phyloP scores from a whole-genome alignment of 2,329 filamentous ascomycete species.

The Blastomyces emzantsi region DNA sequence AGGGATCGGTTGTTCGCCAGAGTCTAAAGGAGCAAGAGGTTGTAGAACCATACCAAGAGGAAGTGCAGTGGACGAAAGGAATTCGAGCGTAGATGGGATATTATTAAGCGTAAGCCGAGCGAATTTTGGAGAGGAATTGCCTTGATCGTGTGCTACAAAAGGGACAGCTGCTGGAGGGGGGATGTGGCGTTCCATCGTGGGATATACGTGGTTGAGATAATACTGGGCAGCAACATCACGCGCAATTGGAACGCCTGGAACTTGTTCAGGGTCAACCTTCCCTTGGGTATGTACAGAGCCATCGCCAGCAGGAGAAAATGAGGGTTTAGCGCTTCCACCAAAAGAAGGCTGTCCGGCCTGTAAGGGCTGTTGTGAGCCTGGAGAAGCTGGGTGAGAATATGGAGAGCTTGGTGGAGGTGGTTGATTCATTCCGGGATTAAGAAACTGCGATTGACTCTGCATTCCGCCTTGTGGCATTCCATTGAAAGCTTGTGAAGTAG shows the following conservation, averaged over 20 bases:
- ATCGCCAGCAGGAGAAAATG: conserved; percentile 37
- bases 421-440: conserved; percentile 47
- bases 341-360: conserved; percentile 28
- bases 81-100: conserved; percentile 75
- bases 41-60: conserved; percentile 84
- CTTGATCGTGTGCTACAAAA: conserved; percentile 91
- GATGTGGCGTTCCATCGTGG: conserved; percentile 88
- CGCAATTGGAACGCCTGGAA: conserved; percentile 80
- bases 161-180: conserved; percentile 82
- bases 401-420: conserved; percentile 25
- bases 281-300: conserved; percentile 57
- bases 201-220: conserved; percentile 81
- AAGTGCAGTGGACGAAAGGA: conserved; percentile 67
- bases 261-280: conserved; percentile 79
- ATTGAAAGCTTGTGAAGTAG: conserved; percentile 60
- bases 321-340: conserved; percentile 27
- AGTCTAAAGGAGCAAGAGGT: conserved; percentile 71
- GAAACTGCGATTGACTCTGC: conserved; percentile 44
- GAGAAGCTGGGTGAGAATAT: conserved; percentile 23
- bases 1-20: conserved; percentile 78
- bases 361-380: conserved; percentile 31
- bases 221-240: conserved; percentile 74
- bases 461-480: conserved; percentile 53
- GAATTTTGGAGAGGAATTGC: conserved; percentile 92
- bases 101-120: conserved; percentile 87